Base-by-base conservation (phyloP, 2,329 filamentous ascomycete species). In the Trichoderma sp. region DNA sequence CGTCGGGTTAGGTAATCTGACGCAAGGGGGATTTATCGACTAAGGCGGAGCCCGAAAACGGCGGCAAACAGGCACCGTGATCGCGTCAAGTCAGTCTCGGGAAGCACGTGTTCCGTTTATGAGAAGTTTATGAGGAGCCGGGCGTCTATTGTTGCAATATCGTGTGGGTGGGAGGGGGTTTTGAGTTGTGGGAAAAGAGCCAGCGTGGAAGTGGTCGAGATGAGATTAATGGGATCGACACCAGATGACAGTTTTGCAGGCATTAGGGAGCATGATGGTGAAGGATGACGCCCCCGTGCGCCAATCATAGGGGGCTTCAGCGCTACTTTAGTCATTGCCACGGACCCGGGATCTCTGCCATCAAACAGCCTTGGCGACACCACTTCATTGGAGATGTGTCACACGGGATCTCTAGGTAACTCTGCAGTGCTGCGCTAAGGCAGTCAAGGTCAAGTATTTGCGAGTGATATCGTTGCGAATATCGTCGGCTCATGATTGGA, bases 1-100 rank as follows among this genome's bases (percentile, higher is more conserved):
- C 6, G 55, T 69, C 57, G 13, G 67, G 57, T 69, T 69, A 69
- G 67, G 67, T 69, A 69, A 69, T 47, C 67, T 39, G 55, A 69
- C 57, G 57, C 57, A 69, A 69, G 67, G 67, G 67, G 57, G 34
- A n/a, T 68, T 26, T 34, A 26, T 47, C 17, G 36, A 12, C 34
- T 30, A 43, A 17, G 55, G 36, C 8, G 53, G 66, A 68, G 53
- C 30, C 67, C 57, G 67, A 61, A 47, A 69, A 69, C 67, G 67
- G 67, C 30, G 39, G 20, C 28, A 53, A 61, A 36, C 13, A 53
- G 57, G 17, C 39, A 28, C 39, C 58, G 39, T 53, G 57, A 69
- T 69, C 39, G 57, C 67, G 23, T 69, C 55, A 26, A 69, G 57
- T 28, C 39, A 61, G 39, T 69, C 28, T 20, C 36, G 36, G 28